Evolutionary conservation across 73 alveolate species (phyloP), one percentile per base, ranked within the genome.

Genomic region (Paramecium sonneborni): DNA sequence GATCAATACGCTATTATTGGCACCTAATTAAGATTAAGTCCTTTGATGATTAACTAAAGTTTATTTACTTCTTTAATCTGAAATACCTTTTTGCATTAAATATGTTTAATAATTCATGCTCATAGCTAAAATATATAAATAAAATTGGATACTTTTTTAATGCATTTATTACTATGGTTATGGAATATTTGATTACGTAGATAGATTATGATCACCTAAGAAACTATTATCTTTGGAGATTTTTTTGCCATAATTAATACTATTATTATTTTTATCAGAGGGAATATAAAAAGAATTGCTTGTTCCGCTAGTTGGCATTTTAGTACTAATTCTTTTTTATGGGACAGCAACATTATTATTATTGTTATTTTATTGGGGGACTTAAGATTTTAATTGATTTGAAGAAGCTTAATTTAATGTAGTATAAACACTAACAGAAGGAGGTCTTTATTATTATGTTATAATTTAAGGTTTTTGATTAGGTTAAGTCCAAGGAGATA

Each of bases 161-260:
- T 62, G 84, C 26, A 62, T 26, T 21, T 44, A 44, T 44, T 21
- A 21, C 15, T 11, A 57, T 11, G 84, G 48, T 10, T 62, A 30
- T 0, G 84, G 84, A 0, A 30, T 26, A 9, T 10, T 52, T 18
- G 68, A 52, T 52, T 52, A 18, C 4, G 68, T 30, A 30, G 84
- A 62, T 1, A 9, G 6, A 62, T 62, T 62, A 32, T 62, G 84
- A 14, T 62, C 84, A 3, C 84, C 84, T 62, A 62, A 32, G 30
- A 79, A 79, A 79, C 90, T 79, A 79, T 79, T 79, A 15, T 79
- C 90, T 41, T 79, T 79, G 6, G 90, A 79, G 10, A 79, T 79
- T 46, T 79, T 79, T 28, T 79, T 79, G 14, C 44, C 72, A 23
- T 79, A 23, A 7, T 79, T 74, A 1, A 62, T 23, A 62, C 84